These are phyloP conservation scores for Aureobasidium sp. DNA, from an alignment of 2,329 filamentous ascomycete species.

Conservation along the genomic window DNA sequence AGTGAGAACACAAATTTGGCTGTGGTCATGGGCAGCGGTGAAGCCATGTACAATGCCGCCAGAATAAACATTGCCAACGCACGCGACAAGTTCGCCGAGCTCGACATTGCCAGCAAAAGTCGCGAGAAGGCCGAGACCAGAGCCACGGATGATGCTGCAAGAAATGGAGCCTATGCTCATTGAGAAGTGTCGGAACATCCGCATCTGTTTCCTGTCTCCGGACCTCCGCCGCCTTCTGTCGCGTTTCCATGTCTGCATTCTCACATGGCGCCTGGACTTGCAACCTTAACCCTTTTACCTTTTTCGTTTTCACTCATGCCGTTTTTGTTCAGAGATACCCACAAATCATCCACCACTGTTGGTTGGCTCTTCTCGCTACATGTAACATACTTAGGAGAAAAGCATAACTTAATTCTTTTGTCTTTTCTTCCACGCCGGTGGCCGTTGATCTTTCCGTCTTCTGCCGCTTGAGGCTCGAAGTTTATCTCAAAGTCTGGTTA, in stretches of 20 bases:
- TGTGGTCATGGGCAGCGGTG: slow-evolving; percentile 81
- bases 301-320: background rate
- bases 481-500: background rate
- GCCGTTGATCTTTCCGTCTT: background rate
- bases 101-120: slow-evolving; percentile 34
- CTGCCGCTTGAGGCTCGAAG: background rate
- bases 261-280: background rate
- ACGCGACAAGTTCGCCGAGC: slow-evolving; percentile 66
- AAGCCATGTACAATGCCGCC: slow-evolving; percentile 83
- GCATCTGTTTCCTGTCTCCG: background rate
- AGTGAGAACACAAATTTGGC: slow-evolving; percentile 98
- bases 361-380: background rate
- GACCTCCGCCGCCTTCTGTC: background rate
- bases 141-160: background rate
- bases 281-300: background rate
- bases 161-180: background rate
- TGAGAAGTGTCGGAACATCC: background rate
- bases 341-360: background rate
- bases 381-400: slow-evolving; percentile 6
- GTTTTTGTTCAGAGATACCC: slow-evolving; percentile 5
- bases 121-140: slow-evolving; percentile 2
- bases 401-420: background rate
- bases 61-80: slow-evolving; percentile 86
- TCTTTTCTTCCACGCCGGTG: background rate
- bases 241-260: background rate